Base-by-base conservation (phyloP, 2,329 filamentous ascomycete species). In the Colletotrichum theobromicola region DNA sequence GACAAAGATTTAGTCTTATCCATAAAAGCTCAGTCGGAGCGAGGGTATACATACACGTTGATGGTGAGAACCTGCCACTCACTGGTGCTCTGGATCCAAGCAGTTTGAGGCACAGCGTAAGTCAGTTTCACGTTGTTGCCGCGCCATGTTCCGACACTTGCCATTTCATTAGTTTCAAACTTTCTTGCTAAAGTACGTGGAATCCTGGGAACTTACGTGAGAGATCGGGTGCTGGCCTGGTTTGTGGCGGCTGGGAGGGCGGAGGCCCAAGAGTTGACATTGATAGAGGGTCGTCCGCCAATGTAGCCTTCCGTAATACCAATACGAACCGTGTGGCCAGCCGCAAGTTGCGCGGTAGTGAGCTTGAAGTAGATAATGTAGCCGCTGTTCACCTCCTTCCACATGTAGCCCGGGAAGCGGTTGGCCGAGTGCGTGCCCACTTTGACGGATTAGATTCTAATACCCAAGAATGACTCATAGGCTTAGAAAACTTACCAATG, bases 331-430 rank as follows among this genome's bases (percentile, higher is more conserved):
- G 70, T 80, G 70, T 82, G 78, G 8, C 76, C 78, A 15, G 76
- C 57, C 3, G 76, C 71, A 1, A 82, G 78, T 76, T 83, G 81
- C n/a, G 69, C 80, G 32, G 78, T 70, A 7, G 60, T 79, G 13
- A 82, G 77, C 42, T 76, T 80, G 79, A 86, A 86, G 78, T 86
- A 86, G 18, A 86, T 79, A 30, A 86, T 67, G 65, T 85, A 82
- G 60, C 82, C 80, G 77, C 84, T 86, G 79, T 86, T 86, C 64
- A 86, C 72, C 57, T 83, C 84, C 35, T 82, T 81, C 84, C 84
- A 86, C 70, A 86, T 85, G 74, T 86, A 86, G 3, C 83, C 83
- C 0, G 84, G 85, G 77, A 86, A 84, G 24, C 78, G 76, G 69
- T 79, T 82, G 4, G 78, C 78, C 6, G 81, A 75, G 28, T 80